Base-by-base conservation (phyloP, 2,329 filamentous ascomycete genomes). In the Ceratocystis albifundus region DNA sequence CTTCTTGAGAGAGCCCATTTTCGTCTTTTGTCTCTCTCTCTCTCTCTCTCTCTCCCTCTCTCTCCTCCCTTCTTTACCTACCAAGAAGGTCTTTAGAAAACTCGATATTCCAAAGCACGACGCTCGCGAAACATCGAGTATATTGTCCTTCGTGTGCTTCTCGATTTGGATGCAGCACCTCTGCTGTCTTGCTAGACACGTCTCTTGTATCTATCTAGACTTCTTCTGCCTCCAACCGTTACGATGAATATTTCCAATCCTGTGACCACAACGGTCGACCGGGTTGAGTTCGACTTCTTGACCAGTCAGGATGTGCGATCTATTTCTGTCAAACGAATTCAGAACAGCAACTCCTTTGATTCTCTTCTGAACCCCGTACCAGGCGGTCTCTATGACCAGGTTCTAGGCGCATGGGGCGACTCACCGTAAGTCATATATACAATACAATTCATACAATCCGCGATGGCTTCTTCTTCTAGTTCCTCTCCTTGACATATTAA, bases 301-400 rank as follows among this genome's bases (percentile, higher is more conserved):
- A 85, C 88, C 22, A 81, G 86, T 64, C 81, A 87, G 68, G 93
- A 99, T 76, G 91, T 99, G 74, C 86, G 87, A 74, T 83, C 86
- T 69, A 85, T 97, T 71, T 99, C 94, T 7, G 94, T 96, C 71
- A 94, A 94, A 80, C 86, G 87, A 76, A 96, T 99, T 72, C 88
- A 95, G 73, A 96, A 95, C 78, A 88, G 91, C 64, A 89, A 84
- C 70, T 96, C 94, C n/a, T 94, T 97, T 75, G 94, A 97, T 77
- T 90, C 85, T 67, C 84, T 96, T 66, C 82, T 95, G 70, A 92
- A 96, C 72, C 92, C 93, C 6, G 84, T 95, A 8, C 89, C 91
- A 15, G 91, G 91, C 68, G 94, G 94, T 74, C 82, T 99, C 7
- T 96, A 99, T 74, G 94, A 96, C 76, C 84, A 89, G 66, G 92